Conservation (phyloP, 2,329 filamentous ascomycete species). For the Mycogone perniciosa region DNA sequence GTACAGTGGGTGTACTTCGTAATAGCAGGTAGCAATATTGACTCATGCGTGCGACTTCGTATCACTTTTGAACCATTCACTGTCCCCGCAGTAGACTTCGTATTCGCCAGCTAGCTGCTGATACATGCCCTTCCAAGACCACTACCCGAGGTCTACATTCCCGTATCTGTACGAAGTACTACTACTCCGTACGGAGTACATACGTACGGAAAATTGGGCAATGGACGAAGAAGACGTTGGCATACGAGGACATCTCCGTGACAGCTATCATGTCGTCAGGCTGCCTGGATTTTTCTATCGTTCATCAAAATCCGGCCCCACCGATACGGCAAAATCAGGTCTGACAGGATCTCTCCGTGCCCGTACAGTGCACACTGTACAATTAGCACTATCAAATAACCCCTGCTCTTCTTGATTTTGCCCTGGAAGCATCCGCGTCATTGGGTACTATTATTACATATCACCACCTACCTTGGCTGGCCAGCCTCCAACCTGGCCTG, state of each 20-base stretch:
- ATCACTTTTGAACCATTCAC: conserved; percentile 11
- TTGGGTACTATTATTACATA: background rate
- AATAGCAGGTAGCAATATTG: background rate
- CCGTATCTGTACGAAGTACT: too few relatives aligned
- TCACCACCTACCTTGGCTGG: background rate
- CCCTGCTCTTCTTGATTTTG: background rate
- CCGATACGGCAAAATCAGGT: background rate
- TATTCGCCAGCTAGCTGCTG: conserved; percentile 10
- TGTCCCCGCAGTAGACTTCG: conserved; percentile 14
- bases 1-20: too few relatives aligned
- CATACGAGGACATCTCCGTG: too few relatives aligned
- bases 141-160: conserved; percentile 2
- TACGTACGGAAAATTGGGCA: too few relatives aligned
- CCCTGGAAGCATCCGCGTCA: background rate
- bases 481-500: background rate
- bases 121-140: conserved; percentile 6
- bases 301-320: background rate
- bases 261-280: too few relatives aligned
- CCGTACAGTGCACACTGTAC: conserved; percentile 4
- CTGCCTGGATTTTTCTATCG: too few relatives aligned
- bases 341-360: conserved; percentile 3
- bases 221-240: too few relatives aligned
- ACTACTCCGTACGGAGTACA: too few relatives aligned
- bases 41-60: conserved; percentile 9
- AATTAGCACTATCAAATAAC: too few relatives aligned